Conservation (phyloP, 129 eudicot genomes). For the Lactuca sativa region DNA sequence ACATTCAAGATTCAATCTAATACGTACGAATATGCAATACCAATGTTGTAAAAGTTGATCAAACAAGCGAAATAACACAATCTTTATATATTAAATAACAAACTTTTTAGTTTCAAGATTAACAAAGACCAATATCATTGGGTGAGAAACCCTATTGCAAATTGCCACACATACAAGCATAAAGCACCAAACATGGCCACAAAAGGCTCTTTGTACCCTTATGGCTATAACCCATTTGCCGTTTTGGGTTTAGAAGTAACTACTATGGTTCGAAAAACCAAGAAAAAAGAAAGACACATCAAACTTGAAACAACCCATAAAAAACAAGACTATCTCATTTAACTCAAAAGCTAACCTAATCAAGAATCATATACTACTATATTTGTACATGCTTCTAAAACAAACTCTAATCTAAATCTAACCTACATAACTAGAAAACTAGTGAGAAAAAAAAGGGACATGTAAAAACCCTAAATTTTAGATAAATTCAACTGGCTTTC, state of each 20-base stretch:
- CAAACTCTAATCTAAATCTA: constrained; percentile 31
- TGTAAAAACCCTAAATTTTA: not conserved
- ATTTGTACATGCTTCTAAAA: constrained; percentile 36
- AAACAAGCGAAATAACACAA: constrained; percentile 20
- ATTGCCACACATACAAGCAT: constrained; percentile 31
- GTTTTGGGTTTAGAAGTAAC: constrained; percentile 17
- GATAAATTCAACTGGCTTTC: constrained; percentile 19
- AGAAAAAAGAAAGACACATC: constrained; percentile 9
- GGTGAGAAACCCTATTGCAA: constrained; percentile 39
- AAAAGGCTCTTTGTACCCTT: constrained; percentile 29
- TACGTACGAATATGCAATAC: constrained; percentile 3
- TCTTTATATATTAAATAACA: constrained; percentile 11
- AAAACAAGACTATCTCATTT: constrained; percentile 33
- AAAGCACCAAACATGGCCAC: constrained; percentile 33
- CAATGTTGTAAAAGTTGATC: not conserved
- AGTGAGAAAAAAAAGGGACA: constrained; percentile 3
- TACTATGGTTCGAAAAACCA: constrained; percentile 10
- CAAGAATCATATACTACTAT: constrained; percentile 26
- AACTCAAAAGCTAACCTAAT: constrained; percentile 32
- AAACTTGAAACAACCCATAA: constrained; percentile 28
- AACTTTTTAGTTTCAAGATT: constrained; percentile 1
- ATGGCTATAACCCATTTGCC: constrained; percentile 37
- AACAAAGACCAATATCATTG: constrained; percentile 14
- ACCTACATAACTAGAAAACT: constrained; percentile 22
- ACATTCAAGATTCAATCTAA: constrained; percentile 10